Base-by-base conservation (phyloP, 345 rosid species). In the Lepidium sativum region DNA sequence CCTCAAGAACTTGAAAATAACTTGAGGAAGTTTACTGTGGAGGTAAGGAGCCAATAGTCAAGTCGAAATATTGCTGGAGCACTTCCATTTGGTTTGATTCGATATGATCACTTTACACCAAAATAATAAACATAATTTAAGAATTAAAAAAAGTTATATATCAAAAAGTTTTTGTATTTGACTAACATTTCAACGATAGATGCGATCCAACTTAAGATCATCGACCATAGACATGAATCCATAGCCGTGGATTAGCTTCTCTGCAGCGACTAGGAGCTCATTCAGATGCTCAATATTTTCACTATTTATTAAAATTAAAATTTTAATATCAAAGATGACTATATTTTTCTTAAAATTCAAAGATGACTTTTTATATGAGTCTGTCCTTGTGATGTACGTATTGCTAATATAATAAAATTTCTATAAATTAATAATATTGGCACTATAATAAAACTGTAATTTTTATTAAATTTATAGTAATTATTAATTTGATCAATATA, bases 11-110 rank as follows among this genome's bases (percentile, higher is more conserved):
- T 81, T 14, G 67, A 84, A 88, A 45, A 86, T 45, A 14, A 70
- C 79, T 0, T 63, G 44, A 29, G 95, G 96, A 60, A 88, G 82
- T 79, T 88, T 83, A 39, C 75, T 48, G 81, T 84, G 88, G 47
- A 88, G 86, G 63, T 86, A 91, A 9, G 86, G 96, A 62, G 84
- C 70, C 56, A 91, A 51, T 49, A 85, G 81, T 21, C 90, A 76
- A 27, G 91, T 84, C 65, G 75, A 68, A 78, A 88, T 85, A 65
- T 86, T 88, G 35, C 83, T 82, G 37, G 49, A 31, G 12, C n/a
- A 45, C 73, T 81, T 86, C 96, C 94, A 91, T 67, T 86, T 91
- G 27, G 95, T 86, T 67, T 84, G 82, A 63, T 91, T 95, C 75
- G 88, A 56, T 50, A 88, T 78, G 86, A 88, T 68, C 68, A 57